A percentile compares a stretch with the other conserved stretches of the same genome.
phyloP scores from a whole-genome alignment of 2,329 filamentous ascomycete species.

The Fusarium keratoplasticum region DNA sequence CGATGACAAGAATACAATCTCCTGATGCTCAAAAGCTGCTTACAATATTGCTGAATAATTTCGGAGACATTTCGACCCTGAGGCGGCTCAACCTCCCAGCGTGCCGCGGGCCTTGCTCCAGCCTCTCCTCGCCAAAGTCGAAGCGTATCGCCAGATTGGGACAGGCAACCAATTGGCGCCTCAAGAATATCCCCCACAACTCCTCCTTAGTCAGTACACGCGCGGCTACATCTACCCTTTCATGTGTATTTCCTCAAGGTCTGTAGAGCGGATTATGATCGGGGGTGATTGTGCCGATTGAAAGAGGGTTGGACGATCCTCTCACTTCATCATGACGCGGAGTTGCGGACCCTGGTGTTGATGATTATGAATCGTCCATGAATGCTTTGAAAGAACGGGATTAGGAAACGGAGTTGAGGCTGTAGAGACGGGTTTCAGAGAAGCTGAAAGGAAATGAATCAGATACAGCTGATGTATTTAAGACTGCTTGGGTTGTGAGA shows the following conservation, averaged over 20 bases:
- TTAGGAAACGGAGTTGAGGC: not conserved
- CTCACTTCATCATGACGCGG: not conserved
- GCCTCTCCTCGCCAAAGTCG: not conserved
- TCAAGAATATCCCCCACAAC: not conserved
- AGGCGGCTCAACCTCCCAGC: not conserved
- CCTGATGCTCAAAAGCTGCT: not conserved
- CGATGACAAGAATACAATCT: not conserved
- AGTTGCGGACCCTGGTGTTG: not conserved
- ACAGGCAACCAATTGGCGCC: not conserved
- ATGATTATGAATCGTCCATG: not conserved
- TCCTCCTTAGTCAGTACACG: conserved; percentile 1
- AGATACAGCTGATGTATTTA: not conserved
- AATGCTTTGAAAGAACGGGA: not conserved
- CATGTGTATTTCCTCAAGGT: not conserved
- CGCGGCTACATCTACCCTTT: not conserved
- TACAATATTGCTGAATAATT: not conserved
- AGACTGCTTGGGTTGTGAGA: not conserved
- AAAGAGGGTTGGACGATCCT: not conserved
- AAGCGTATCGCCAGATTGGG: not conserved
- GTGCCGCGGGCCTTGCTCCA: not conserved
- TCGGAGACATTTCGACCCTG: not conserved
- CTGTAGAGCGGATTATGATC: not conserved
- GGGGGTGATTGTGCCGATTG: not conserved
- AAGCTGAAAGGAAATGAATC: not conserved
- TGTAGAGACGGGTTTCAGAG: not conserved